phyloP scores from a whole-genome alignment of 116 monocot species.

The Trichopus zeylanicus region DNA sequence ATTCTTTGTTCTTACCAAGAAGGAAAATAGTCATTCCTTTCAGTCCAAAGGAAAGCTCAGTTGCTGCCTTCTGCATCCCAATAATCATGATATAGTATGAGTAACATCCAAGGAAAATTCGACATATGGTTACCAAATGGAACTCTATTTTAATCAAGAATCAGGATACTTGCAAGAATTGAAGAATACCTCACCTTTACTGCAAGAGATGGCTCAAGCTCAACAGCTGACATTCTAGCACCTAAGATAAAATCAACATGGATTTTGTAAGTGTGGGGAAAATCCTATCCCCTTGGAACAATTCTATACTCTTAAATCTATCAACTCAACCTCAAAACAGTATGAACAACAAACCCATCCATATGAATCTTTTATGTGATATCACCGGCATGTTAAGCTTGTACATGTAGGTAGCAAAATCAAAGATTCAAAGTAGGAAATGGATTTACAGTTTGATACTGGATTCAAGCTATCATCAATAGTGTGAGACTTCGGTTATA shows the following conservation, averaged over 20 bases:
- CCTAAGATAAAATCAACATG: conserved; percentile 20
- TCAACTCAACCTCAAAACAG: background rate
- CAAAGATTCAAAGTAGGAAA: background rate
- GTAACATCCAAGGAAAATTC: background rate
- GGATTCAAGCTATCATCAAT: too few relatives aligned
- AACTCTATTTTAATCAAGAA: background rate
- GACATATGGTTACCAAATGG: background rate
- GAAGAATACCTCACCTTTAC: conserved; percentile 41
- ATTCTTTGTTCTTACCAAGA: conserved; percentile 80
- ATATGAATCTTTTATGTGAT: background rate
- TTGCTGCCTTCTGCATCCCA: conserved; percentile 61
- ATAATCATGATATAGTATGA: conserved; percentile 5
- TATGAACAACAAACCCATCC: background rate
- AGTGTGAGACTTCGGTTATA: too few relatives aligned
- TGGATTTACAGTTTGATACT: background rate
- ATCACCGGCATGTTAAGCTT: background rate
- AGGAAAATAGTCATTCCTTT: conserved; percentile 92
- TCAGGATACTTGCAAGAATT: background rate
- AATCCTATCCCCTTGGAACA: background rate
- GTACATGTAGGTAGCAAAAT: background rate
- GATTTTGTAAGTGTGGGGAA: background rate
- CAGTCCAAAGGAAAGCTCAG: conserved; percentile 41
- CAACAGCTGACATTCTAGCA: conserved; percentile 46
- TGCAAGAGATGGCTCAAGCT: conserved; percentile 40
- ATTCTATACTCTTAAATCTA: too few relatives aligned